Evolutionary conservation across 495 filamentous ascomycete genomes (phyloP), one percentile per base, ranked within the genome.

Genomic region (Chaetomium tenue): DNA sequence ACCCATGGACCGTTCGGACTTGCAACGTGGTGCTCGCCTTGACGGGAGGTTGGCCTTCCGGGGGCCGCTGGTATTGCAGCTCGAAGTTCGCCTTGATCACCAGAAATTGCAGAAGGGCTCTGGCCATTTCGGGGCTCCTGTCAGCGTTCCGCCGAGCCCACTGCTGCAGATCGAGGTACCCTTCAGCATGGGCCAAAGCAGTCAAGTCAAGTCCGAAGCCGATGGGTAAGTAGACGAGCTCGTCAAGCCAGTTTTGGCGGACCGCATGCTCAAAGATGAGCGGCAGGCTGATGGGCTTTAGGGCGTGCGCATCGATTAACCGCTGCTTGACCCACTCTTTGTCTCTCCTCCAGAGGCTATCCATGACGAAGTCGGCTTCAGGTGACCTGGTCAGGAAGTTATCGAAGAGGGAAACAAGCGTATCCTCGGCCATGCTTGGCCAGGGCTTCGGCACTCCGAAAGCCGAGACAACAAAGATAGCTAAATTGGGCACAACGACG

Each of bases 151-250:
- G 84, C 50, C 87, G 84, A 37, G 89, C 82, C 95, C 95, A 98
- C 60, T 89, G 82, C 47, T 89, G 83, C 23, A 98, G 76, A 69
- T 97, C 89, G 58, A 96, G 86, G 16, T 86, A 80, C 15, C 87
- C 87, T 66, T 89, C 89, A 5, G 90, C 88, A 75, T 97, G 92
- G n/a, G 91, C 92, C 37, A 92, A 82, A 33, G 92, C 89, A 15
- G 91, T 89, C 58, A 99, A 84, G 75, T 99, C 94, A 53, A 96
- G 85, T 13, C 90, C 89, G 70, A 98, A 90, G 0, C 87, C 89
- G 66, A 87, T 93, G 4, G 85, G 85, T 37, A 92, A 81, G 47
- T 84, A 83, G 40, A 91, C 83, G 13, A 96, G 80, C 66, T 91
- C 87, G 15, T 93, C 89, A 11, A 96, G 81, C 92, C 93, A 97